Evolutionary conservation across 148 eudicot genomes (phyloP).

Genomic region (Polygonum aviculare): DNA sequence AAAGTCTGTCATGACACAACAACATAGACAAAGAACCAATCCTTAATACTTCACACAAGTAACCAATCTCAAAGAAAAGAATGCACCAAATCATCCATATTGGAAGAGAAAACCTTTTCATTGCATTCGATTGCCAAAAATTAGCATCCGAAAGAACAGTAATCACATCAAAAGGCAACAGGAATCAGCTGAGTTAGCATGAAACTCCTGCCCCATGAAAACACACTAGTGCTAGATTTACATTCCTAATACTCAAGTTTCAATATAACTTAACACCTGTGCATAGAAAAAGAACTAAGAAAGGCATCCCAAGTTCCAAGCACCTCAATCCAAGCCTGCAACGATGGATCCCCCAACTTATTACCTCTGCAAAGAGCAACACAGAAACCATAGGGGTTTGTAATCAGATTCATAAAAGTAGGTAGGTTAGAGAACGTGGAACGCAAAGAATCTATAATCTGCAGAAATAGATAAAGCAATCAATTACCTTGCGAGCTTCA

Average conservation of each 20-base stretch:
- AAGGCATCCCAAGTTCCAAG: background rate
- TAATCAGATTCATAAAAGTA: background rate
- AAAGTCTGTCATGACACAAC: no score
- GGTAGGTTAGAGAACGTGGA: background rate
- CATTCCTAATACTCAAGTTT: background rate
- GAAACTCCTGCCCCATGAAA: background rate
- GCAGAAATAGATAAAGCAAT: background rate
- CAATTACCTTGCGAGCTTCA: conserved; percentile 18
- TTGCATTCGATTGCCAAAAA: background rate
- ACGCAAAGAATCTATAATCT: background rate
- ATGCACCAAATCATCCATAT: no score
- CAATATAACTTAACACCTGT: background rate
- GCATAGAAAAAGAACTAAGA: background rate
- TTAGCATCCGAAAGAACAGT: background rate
- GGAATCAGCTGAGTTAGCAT: background rate
- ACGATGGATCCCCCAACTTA: background rate
- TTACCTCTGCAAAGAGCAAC: background rate
- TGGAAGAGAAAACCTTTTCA: background rate
- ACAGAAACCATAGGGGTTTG: background rate
- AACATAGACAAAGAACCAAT: no score
- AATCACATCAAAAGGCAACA: background rate
- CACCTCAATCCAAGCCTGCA: background rate
- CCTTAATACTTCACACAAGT: no score
- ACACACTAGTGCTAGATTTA: conserved; percentile 1
- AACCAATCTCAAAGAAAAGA: background rate